Base-by-base conservation (phyloP, 768 basidiomycete genomes). In the Calocybe indica region DNA sequence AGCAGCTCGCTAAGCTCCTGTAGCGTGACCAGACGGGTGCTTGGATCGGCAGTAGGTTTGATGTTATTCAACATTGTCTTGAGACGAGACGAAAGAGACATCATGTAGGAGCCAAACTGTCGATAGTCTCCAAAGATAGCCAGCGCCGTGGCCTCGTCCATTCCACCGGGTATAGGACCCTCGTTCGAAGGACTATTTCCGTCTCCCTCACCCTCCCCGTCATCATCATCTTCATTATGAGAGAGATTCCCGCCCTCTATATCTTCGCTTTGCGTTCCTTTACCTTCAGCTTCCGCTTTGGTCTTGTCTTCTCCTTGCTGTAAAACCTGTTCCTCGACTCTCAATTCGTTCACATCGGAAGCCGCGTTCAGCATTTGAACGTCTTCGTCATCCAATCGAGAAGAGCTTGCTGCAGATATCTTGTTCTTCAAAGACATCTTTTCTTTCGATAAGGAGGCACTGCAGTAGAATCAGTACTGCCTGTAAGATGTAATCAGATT, bases 1-100 rank as follows among this genome's bases (percentile, higher is more conserved):
- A 99, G 80, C 32, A 97, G 66, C 62, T 98, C 95, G 68, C 90
- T 92, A 45, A 96, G 78, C 59, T 99, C 95, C 61, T 97, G 93
- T 29, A 99, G 71, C 5, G 94, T 93, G 38, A 92, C 69, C 29
- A 97, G 79, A 41, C 93, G 85, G 36, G 84, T 88, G 0, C 87
- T 90, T 8, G 89, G 84, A 61, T 89, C 89, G 31, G 90, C 87
- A 29, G 84, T 82, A 15, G 79, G 61, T 66, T 88, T 88, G 80
- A 95, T 90, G 64, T 90, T 90, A 65, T 78, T 85, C 51, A 96
- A 73, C 79, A 95, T 87, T 5, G 80, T 83, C 76, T 93, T 94
- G 63, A 97, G 81, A 41, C 94, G 86, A 29, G 80, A 80, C 15
- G 86, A 85, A 41, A 95, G 79, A 29, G 88, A 88, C 57, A 89